Base-by-base conservation (phyloP, 2,329 filamentous ascomycete genomes). In the Drechslerella dactyloides region DNA sequence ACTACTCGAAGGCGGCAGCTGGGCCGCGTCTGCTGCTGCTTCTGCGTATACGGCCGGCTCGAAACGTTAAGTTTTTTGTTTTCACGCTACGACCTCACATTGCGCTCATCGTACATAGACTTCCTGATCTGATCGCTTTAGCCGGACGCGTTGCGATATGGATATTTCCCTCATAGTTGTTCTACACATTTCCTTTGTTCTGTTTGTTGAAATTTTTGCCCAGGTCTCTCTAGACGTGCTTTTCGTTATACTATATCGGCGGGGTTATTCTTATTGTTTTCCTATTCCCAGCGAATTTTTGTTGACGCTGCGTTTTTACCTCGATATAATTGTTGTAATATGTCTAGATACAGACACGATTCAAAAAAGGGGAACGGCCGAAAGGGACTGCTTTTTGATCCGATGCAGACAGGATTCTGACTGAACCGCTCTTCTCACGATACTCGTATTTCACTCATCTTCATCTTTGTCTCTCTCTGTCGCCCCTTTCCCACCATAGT, bases 1-100 rank as follows among this genome's bases (percentile, higher is more conserved):
- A 21, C 93, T 94, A 2, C 96, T 97, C 76, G 93, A 96, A 77
- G 93, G 96, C 76, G 88, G 88, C 74, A 93, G 96, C 79, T 97
- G 93, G 93, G 91, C 89, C 17, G 87, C 89, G 7, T 89, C 90
- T 46, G 90, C 91, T 30, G 87, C 91, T 10, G 89, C 90, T 4
- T 92, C 52, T 69, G 89, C 80, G 92, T 93, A 75, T 89, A 90
- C 68, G 7, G 68, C 30, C 50, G 60, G 48, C 42, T 55, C 68
- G 23, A 72, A 72, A 61, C 68, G 68, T 35, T 72, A 72, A 61
- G 88, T 89, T 59, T 86, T 46, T 21, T n/a, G n/a, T n/a, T 44
- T 48, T 48, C 27, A 48, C 17, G 44, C 19, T 17, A 87, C 33
- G 86, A 89, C 74, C 87, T 84, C 78, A 83, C 85, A 75, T 85